Evolutionary conservation across 1,284 basidiomycete species (phyloP), one percentile per base, ranked within the genome.

Genomic region (Pseudozyma sp.): DNA sequence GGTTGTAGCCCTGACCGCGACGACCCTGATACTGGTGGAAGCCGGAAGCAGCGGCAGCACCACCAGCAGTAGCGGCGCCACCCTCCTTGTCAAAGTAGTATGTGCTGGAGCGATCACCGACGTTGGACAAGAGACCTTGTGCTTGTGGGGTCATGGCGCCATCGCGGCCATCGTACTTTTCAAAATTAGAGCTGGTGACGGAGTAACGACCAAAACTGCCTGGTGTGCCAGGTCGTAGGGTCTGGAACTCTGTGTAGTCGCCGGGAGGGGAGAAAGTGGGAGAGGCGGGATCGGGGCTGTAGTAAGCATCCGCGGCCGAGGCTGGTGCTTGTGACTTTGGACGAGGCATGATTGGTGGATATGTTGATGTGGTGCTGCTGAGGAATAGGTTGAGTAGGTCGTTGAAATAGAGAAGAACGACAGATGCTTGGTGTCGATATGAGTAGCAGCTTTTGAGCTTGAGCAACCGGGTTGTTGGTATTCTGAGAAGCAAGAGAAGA

Each of bases 51-150:
- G 53, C 48, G 16, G 63, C 68, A 34, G 51, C 62, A 36, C 48
- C 49, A 1, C 42, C 72, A 18, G 55, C 58, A 43, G 60, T 52
- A 39, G 74, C 63, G 8, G 53, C 52, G 10, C 59, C 69, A 38
- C 65, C 76, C 16, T 78, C 66, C 61, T 78, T 78, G 56, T 70
- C 56, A 36, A 74, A 77, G 47, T 77, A 78, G 64, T 78, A 76
- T 31, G 76, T 70, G 61, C 66, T 69, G 36, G 57, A 60, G 3
- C 52, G 54, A 7, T 69, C 50, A 10, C 21, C 56, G 14, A 13
- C 61, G n/a, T 39, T 49, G 13, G 52, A 5, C 38, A 75, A 40
- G 31, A 75, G 64, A 11, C 52, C 59, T 44, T 70, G 61, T 57
- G 63, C 58, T 36, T 62, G 54, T n/a, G 60, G 57, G 21, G 71